Evolutionary conservation across 192 early-diverging fungal species (phyloP), one percentile per base, ranked within the genome.

Genomic region (Coemansia sp.): DNA sequence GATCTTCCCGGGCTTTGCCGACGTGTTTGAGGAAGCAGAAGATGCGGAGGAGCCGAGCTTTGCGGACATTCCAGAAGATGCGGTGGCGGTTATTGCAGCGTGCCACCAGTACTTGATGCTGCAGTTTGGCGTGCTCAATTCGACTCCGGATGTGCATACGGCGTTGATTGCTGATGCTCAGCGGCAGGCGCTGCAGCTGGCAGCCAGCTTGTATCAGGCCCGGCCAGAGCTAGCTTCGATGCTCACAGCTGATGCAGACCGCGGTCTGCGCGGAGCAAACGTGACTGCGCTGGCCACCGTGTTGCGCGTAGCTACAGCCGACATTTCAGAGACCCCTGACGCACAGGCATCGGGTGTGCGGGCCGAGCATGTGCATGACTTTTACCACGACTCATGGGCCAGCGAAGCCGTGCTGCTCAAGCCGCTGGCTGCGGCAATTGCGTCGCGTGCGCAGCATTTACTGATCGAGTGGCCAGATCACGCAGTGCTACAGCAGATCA

Each of bases 401-500:
- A 69, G 67, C 12, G 92, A 99, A 67, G 87, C 90, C 0, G 84
- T 84, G 47, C 82, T 76, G 12, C 72, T 95, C 3, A 69, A 71
- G 22, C 83, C 88, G 5, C 67, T 96, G 11, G 67, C 96, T 2
- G 45, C 67, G 21, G 76, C 75, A 7, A 83, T 94, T 51, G 83
- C 88, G 48, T 65, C 43, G 25, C 86, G 88, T 12, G 62, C 93
- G 0, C 25, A 63, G 14, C 78, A 82, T n/a, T 74, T 97, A 19
- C 53, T 94, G 2, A 73, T 77, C 12, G 84, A 89, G 55, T 99
- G 95, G 95, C 89, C 97, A 0, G 95, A 96, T 27, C 95, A 99
- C 63, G 86, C 89, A 5, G 89, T 93, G 23, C 80, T 99, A 19
- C 79, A 89, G 52, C 88, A 94, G 49, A 73, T 99, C 22, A 71